Percentiles rank a stretch among this genome's conserved stretches.
These are phyloP conservation scores for Acanthamoeba triangularis DNA, from an alignment of 208 protist genomes.

Conservation along the genomic window DNA sequence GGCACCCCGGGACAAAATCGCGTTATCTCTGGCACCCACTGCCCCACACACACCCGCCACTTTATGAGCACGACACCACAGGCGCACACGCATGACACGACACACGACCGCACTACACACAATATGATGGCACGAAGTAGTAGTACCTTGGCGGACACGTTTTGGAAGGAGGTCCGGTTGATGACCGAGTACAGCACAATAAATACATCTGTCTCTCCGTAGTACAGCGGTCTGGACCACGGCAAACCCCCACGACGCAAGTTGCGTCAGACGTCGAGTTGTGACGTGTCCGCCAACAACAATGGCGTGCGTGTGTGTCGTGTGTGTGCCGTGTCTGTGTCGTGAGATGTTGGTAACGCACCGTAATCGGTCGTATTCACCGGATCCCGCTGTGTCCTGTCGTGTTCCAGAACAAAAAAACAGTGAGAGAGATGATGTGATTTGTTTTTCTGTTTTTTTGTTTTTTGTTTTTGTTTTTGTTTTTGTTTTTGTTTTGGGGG, in stretches of 20 bases:
- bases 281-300: background rate
- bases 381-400: background rate
- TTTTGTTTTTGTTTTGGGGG: too few relatives aligned
- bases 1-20: slow-evolving; percentile 36
- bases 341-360: background rate
- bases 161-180: background rate
- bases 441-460: too few relatives aligned
- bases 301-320: background rate
- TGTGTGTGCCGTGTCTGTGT: background rate
- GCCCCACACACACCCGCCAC: background rate
- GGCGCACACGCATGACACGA: background rate
- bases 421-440: too few relatives aligned
- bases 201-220: slow-evolving; percentile 61
- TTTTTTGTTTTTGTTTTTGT: too few relatives aligned
- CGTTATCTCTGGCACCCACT: slow-evolving; percentile 47
- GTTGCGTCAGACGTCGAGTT: background rate
- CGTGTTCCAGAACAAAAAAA: background rate
- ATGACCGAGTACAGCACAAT: slow-evolving; percentile 42
- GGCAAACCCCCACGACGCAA: background rate
- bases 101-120: too few relatives aligned
- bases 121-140: background rate
- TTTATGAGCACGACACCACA: background rate
- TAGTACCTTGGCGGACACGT: slow-evolving; percentile 12
- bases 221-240: slow-evolving; percentile 3
- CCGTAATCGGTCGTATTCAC: slow-evolving; percentile 35